These are phyloP conservation scores for Fusarium secorum DNA, from an alignment of 2,329 filamentous ascomycete species.

Conservation along the genomic window DNA sequence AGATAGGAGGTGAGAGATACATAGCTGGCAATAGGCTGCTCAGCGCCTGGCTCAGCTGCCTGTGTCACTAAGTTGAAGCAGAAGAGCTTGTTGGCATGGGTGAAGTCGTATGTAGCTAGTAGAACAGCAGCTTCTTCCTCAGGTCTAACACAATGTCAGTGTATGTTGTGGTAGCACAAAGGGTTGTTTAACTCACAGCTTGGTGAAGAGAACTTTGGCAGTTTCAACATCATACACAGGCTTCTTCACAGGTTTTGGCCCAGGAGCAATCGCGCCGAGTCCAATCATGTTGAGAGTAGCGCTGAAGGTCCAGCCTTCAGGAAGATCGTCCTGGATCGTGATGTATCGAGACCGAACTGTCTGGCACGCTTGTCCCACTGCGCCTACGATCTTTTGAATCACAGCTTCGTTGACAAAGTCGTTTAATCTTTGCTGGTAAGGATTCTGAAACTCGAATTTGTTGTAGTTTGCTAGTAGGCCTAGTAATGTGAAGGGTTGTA, in stretches of 20 bases:
- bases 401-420: slow-evolving; percentile 94
- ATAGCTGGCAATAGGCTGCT: slow-evolving; percentile 81
- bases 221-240: slow-evolving; percentile 76
- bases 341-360: slow-evolving; percentile 78
- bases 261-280: slow-evolving; percentile 76
- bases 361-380: slow-evolving; percentile 76
- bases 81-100: slow-evolving; percentile 93
- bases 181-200: slow-evolving; percentile 67
- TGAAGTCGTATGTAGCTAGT: slow-evolving; percentile 90
- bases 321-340: slow-evolving; percentile 86
- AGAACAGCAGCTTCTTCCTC: slow-evolving; percentile 80
- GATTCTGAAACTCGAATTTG: slow-evolving; percentile 98
- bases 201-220: slow-evolving; percentile 80
- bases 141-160: slow-evolving; percentile 63
- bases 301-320: slow-evolving; percentile 86
- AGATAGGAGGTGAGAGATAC: slow-evolving; percentile 92
- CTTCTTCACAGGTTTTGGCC: slow-evolving; percentile 67
- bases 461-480: slow-evolving; percentile 96
- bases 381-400: slow-evolving; percentile 81
- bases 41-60: slow-evolving; percentile 66
- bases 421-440: slow-evolving; percentile 88
- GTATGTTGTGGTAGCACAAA: neutral
- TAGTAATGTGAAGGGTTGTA: slow-evolving; percentile 81
- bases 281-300: slow-evolving; percentile 86
- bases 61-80: slow-evolving; percentile 80